Conservation (phyloP, 2,329 filamentous ascomycete genomes). For the Sporothrix mexicana region DNA sequence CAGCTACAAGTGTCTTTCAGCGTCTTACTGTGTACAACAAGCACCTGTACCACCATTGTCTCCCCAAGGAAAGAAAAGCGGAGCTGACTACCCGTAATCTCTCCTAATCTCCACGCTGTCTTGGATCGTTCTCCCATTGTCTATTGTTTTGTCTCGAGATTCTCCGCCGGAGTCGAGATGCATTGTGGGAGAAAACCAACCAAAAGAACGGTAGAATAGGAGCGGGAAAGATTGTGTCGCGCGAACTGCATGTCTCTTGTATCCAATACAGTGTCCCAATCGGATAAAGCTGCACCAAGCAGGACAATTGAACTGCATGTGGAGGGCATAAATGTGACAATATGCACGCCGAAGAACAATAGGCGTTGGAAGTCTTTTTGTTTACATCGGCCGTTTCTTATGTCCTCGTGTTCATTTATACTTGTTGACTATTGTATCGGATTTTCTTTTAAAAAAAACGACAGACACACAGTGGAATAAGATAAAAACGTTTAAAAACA, state of each 20-base stretch:
- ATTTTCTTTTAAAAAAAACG: background rate
- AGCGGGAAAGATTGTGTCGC: constrained; percentile 10
- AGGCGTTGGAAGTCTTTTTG: background rate
- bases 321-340: background rate
- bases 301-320: background rate
- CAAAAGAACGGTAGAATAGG: background rate
- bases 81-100: background rate
- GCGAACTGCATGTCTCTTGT: background rate
- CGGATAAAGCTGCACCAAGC: background rate
- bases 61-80: background rate
- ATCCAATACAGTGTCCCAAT: background rate
- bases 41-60: background rate
- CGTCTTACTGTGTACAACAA: background rate
- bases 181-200: background rate
- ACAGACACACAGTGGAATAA: background rate
- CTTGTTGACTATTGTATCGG: background rate
- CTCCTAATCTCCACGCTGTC: constrained; percentile 28
- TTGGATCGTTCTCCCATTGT: background rate
- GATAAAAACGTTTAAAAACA: background rate
- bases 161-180: background rate
- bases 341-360: background rate
- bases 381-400: too few relatives aligned
- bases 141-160: background rate
- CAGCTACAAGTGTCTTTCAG: background rate
- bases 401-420: background rate